These are phyloP conservation scores for Trichosporon ovoides DNA, from an alignment of 1,284 basidiomycete genomes.

Conservation along the genomic window DNA sequence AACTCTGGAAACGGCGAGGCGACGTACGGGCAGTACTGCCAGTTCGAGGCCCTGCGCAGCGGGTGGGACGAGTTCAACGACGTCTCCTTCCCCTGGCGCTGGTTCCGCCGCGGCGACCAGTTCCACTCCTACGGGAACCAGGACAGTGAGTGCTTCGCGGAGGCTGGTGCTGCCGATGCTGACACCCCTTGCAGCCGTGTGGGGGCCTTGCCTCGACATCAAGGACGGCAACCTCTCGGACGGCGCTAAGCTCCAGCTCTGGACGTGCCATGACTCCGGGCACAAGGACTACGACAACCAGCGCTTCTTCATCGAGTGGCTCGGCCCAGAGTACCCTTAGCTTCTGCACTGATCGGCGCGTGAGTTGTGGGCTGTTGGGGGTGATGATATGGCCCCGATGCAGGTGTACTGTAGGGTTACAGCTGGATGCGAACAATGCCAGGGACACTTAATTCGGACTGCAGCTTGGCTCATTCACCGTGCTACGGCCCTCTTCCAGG, in stretches of 20 bases:
- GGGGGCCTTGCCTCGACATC: neutral
- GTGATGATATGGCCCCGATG: neutral
- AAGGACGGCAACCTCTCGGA: neutral
- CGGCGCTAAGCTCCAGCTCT: neutral
- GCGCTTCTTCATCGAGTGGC: neutral
- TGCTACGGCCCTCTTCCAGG: too few relatives aligned
- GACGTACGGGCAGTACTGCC: neutral
- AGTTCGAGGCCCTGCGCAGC: neutral
- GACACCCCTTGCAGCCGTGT: too few relatives aligned
- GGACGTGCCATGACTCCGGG: neutral
- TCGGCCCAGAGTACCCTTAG: neutral
- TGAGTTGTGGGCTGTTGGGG: too few relatives aligned
- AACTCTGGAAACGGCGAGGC: neutral
- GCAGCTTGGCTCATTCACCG: too few relatives aligned
- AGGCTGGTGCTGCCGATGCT: too few relatives aligned
- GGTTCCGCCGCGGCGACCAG: neutral
- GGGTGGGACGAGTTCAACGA: neutral
- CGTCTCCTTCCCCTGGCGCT: neutral
- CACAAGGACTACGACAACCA: conserved; percentile 1
- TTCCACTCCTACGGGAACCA: neutral
- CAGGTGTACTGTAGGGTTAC: too few relatives aligned
- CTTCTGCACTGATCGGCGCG: neutral
- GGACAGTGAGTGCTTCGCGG: neutral
- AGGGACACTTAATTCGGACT: too few relatives aligned
- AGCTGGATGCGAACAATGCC: neutral